Conservation (phyloP, 768 basidiomycete genomes). For the Scleroderma citrinum region DNA sequence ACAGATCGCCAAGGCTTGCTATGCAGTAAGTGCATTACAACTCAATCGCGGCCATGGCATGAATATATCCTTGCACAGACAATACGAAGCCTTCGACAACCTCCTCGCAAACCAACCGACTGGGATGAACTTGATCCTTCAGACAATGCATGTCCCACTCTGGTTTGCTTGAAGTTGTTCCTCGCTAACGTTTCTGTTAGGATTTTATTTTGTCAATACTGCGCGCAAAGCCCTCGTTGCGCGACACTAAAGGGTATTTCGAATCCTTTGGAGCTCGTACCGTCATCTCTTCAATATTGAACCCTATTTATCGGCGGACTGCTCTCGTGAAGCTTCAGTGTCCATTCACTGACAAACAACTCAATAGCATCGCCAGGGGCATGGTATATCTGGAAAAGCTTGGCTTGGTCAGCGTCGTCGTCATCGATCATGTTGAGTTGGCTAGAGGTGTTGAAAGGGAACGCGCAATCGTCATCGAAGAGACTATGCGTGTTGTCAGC, state of each 20-base stretch:
- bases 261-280: slow-evolving; percentile 81
- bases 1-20: slow-evolving; percentile 45
- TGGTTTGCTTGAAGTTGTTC: neutral
- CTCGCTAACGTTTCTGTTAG: slow-evolving; percentile 35
- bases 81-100: slow-evolving; percentile 24
- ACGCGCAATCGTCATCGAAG: slow-evolving; percentile 60
- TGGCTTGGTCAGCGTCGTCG: slow-evolving; percentile 91
- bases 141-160: slow-evolving; percentile 41
- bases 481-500: slow-evolving; percentile 79
- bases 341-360: slow-evolving; percentile 87
- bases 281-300: slow-evolving; percentile 68
- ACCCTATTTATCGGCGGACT: slow-evolving; percentile 79
- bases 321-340: slow-evolving; percentile 96
- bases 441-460: slow-evolving; percentile 64
- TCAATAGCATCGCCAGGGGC: slow-evolving; percentile 90
- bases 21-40: slow-evolving; percentile 40
- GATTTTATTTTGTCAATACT: slow-evolving; percentile 96
- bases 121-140: slow-evolving; percentile 29
- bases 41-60: slow-evolving; percentile 7
- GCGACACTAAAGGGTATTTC: slow-evolving; percentile 88
- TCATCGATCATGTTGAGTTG: slow-evolving; percentile 84
- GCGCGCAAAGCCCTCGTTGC: slow-evolving; percentile 82
- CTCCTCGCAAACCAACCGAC: slow-evolving; percentile 7
- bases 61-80: slow-evolving; percentile 23
- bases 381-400: slow-evolving; percentile 95